Conservation (phyloP, 352 stramenopile species). For the Aphanomyces euteiches region DNA sequence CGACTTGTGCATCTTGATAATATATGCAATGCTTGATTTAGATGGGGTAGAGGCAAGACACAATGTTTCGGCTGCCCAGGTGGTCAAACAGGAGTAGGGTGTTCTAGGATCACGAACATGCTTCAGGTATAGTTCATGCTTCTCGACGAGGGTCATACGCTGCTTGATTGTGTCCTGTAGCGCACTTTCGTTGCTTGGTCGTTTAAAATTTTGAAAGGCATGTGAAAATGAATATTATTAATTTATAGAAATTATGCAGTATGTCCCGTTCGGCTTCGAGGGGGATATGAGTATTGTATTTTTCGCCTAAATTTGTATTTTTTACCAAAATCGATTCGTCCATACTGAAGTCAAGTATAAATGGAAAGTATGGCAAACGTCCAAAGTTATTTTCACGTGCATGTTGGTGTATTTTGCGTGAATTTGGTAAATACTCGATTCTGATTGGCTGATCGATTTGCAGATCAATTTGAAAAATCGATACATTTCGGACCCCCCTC, state of each 20-base stretch:
- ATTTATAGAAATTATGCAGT: slow-evolving; percentile 9
- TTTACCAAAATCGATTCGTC: too few species aligned
- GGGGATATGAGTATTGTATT: neutral
- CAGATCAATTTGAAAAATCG: too few species aligned
- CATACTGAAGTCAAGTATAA: too few species aligned
- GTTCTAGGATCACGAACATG: neutral
- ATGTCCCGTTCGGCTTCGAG: neutral
- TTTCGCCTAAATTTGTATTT: too few species aligned
- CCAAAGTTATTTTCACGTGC: too few species aligned
- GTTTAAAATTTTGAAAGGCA: slow-evolving; percentile 1
- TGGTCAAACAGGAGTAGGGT: neutral
- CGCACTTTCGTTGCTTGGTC: neutral
- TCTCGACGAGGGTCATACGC: slow-evolving; percentile 1
- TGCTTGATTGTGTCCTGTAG: neutral
- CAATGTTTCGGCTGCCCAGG: neutral
- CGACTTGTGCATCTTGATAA: slow-evolving; percentile 6
- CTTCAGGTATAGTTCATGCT: neutral
- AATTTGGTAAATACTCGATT: too few species aligned
- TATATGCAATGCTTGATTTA: neutral
- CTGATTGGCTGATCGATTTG: too few species aligned
- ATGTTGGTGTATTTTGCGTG: too few species aligned
- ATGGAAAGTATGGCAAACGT: too few species aligned
- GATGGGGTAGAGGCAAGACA: neutral
- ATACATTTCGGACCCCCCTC: too few species aligned
- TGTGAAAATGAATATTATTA: slow-evolving; percentile 1